A percentile compares a stretch with the other conserved stretches of the same genome.
These are phyloP conservation scores for Candida andamanensis DNA, from an alignment of 805 yeast species.

Conservation along the genomic window DNA sequence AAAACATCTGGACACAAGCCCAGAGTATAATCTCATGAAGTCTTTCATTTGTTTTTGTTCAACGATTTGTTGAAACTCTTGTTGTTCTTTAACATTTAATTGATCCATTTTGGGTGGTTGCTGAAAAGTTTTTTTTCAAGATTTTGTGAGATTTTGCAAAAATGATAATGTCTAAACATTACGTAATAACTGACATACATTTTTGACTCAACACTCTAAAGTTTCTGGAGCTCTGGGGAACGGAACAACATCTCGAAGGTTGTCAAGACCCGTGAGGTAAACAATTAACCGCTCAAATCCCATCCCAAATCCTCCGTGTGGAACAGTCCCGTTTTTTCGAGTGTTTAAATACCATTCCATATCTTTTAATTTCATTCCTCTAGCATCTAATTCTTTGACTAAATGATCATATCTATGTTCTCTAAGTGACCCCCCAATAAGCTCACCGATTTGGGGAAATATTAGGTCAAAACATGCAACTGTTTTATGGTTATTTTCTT, in stretches of 20 bases:
- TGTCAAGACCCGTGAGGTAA: constrained; percentile 68
- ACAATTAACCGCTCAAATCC: constrained; percentile 85
- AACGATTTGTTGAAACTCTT: constrained; percentile 89
- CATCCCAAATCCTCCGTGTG: constrained; percentile 97
- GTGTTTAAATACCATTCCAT: constrained; percentile 78
- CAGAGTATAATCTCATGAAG: constrained; percentile 94
- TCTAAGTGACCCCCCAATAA: constrained; percentile 91
- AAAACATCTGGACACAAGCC: constrained; percentile 94
- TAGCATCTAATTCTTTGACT: constrained; percentile 41
- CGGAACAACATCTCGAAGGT: constrained; percentile 81
- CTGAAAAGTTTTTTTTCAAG: neutral
- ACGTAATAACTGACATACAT: neutral
- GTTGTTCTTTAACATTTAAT: constrained; percentile 92
- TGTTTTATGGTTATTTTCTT: constrained; percentile 39
- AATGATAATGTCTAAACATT: neutral
- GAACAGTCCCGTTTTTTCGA: constrained; percentile 73
- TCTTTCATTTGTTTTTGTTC: constrained; percentile 98
- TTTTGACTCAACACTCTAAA: constrained; percentile 26
- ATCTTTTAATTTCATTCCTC: constrained; percentile 55
- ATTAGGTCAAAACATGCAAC: constrained; percentile 89
- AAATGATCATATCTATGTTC: constrained; percentile 58
- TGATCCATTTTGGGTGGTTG: constrained; percentile 69
- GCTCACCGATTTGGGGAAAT: constrained; percentile 88
- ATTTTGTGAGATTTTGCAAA: neutral
- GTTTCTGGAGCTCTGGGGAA: constrained; percentile 67